Base-by-base conservation (phyloP, 169 alveolate genomes). In the Eimeria sp. region DNA sequence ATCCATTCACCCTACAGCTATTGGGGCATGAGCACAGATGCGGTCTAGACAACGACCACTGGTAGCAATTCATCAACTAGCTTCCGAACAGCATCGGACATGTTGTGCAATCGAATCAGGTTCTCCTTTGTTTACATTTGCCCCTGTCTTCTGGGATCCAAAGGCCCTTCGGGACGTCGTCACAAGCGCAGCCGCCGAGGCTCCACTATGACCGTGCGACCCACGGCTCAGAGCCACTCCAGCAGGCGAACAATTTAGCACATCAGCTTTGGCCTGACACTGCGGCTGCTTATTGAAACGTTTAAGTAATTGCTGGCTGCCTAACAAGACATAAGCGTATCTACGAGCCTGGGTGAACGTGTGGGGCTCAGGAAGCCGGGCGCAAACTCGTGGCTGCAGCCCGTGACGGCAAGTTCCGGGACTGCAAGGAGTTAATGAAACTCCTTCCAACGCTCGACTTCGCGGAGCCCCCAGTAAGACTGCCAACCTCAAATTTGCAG, bases 401-500 rank as follows among this genome's bases (percentile, higher is more conserved):
- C 22, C 96, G 96, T 20, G 95, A 83, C 22, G 96, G 96, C 67
- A 86, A 94, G 75, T 80, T 84, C 27, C 89, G 90, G 3, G 96
- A 94, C 86, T 94, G 96, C 91, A 72, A 58, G n/a, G 96, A 94
- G 89, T 67, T 94, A 34, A 90, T 94, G 91, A 94, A 94, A 58
- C 89, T 84, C 27, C 95, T 84, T 54, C 95, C 96, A 18, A 45
- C 54, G n/a, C 65, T 94, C 3, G 95, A 84, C 47, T 94, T 94
- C 47, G 80, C 96, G 43, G 96, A 94, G 91, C 96, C 96, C 40
- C 96, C 96, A 47, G 96, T 94, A 40, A 7, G 82, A 13, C 11
- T 14, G 6, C 5, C 27, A 40, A 16, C 11, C 16, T 72, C 10
- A 72, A 30, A 4, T 72, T 16, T 40, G 54, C 82, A 40, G 20